Evolutionary conservation across 495 filamentous ascomycete species (phyloP).

Genomic region (Choiromyces venosus): DNA sequence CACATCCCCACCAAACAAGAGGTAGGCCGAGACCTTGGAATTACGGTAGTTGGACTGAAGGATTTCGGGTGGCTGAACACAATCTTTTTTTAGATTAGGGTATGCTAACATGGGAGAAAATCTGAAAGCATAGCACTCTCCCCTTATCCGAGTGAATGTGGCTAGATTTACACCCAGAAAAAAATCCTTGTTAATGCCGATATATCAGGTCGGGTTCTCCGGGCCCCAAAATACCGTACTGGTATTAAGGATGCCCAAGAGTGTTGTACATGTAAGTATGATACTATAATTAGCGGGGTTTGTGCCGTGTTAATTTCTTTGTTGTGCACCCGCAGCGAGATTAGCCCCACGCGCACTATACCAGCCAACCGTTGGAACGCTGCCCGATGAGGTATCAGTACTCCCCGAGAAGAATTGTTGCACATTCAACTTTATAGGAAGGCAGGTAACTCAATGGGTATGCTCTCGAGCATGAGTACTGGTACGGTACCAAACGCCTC

Average conservation of each 20-base stretch:
- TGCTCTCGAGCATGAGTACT: background rate
- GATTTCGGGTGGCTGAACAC: background rate
- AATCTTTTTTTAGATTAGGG: background rate
- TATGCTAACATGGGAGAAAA: background rate
- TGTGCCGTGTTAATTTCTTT: conserved; percentile 1
- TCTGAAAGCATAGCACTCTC: background rate
- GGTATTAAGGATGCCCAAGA: background rate
- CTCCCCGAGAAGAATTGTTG: background rate
- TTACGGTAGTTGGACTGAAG: background rate
- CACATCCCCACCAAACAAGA: background rate
- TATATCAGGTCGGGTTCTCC: background rate
- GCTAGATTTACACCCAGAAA: background rate
- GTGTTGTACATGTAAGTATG: background rate
- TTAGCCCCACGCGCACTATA: background rate
- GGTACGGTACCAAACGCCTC: background rate
- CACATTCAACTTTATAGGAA: background rate
- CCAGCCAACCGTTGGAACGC: background rate
- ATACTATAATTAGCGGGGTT: background rate
- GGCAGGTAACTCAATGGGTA: background rate
- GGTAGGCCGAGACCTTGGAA: background rate
- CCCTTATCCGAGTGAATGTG: background rate
- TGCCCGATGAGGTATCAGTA: background rate
- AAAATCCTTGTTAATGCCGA: background rate
- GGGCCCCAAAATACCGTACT: background rate
- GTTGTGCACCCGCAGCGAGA: background rate